Percentiles rank a stretch among this genome's conserved stretches.
Conservation (phyloP, 2,329 filamentous ascomycete genomes). For the Apiospora aurea region DNA sequence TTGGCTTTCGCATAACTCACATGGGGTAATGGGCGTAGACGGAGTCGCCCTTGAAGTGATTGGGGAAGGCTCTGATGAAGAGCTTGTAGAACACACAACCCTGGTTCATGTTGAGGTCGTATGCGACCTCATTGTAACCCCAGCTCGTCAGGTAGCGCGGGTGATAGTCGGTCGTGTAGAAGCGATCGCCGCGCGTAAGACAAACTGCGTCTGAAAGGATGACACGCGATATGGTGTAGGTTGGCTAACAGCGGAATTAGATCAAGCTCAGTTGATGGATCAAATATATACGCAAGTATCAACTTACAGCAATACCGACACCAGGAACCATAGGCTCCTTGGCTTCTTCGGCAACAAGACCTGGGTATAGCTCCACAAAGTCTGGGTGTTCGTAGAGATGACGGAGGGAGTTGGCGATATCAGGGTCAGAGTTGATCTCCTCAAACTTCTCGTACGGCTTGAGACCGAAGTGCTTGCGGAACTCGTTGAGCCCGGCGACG, state of each 20-base stretch:
- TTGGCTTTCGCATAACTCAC: conserved; percentile 38
- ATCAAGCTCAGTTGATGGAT: conserved; percentile 49
- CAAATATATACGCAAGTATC: conserved; percentile 46
- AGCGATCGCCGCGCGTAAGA: conserved; percentile 68
- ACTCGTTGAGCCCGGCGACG: conserved; percentile 23
- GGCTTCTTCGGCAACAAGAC: conserved; percentile 31
- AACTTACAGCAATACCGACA: conserved; percentile 52
- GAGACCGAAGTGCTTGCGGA: conserved; percentile 27
- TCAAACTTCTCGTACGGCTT: conserved; percentile 29
- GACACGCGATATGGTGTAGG: conserved; percentile 59
- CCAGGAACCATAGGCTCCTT: conserved; percentile 39
- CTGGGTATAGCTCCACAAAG: conserved; percentile 32
- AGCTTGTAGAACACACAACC: conserved; percentile 88
- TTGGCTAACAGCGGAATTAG: conserved; percentile 52
- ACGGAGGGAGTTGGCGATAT: conserved; percentile 27
- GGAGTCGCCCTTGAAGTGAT: conserved; percentile 79
- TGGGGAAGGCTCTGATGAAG: conserved; percentile 79
- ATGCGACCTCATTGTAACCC: conserved; percentile 78
- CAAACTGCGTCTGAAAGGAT: conserved; percentile 69
- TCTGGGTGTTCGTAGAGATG: conserved; percentile 33
- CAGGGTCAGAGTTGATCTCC: conserved; percentile 28
- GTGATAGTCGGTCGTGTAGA: conserved; percentile 68
- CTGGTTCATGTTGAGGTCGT: conserved; percentile 77
- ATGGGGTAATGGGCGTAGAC: conserved; percentile 84
- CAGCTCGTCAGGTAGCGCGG: conserved; percentile 70